Evolutionary conservation across 805 yeast genomes (phyloP), one percentile per base, ranked within the genome.

Genomic region (Limtongia smithiae): DNA sequence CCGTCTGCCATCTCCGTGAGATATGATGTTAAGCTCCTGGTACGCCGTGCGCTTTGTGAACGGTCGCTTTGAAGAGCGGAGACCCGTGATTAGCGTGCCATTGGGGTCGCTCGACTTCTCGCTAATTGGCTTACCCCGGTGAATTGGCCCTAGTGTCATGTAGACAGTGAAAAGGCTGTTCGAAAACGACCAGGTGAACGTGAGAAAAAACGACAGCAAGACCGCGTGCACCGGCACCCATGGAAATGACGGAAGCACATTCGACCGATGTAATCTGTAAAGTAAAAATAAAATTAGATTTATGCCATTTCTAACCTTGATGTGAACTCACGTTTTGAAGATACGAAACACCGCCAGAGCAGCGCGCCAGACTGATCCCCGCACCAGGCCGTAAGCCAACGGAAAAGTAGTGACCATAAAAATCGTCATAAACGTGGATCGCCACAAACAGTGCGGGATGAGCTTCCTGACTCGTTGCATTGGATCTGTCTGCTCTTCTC

Each of bases 81-180:
- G 55, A 1, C 75, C 76, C 4, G 66, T 55, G 3, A 71, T 53
- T 32, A 71, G 55, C 7, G 73, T 63, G n/a, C 65, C 70, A 36
- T 70, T 70, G 8, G 62, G 62, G 51, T 64, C 66, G 5, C 52
- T 49, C 5, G 72, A 60, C 14, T 50, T 50, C 12, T 51, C 55
- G 32, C 68, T 62, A 31, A 62, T 51, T 22, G 47, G 57, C 25
- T 56, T 55, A 11, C 68, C 67, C 12, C 65, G 41, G 39, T 65
- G 65, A 7, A 52, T 44, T 1, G 75, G 71, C 1, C 72, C 73
- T 11, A 65, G 55, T 4, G 68, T 58, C 61, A 71, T 46, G 50
- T 67, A 71, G 20, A 63, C 54, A 21, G 60, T 49, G 47, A 62
- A 65, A 44, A 60, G 57, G 32, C 61, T 43, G 51, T 65, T 60